Evolutionary conservation across 306 rosid genomes (phyloP), one percentile per base, ranked within the genome.

Genomic region (Quercus parvula): DNA sequence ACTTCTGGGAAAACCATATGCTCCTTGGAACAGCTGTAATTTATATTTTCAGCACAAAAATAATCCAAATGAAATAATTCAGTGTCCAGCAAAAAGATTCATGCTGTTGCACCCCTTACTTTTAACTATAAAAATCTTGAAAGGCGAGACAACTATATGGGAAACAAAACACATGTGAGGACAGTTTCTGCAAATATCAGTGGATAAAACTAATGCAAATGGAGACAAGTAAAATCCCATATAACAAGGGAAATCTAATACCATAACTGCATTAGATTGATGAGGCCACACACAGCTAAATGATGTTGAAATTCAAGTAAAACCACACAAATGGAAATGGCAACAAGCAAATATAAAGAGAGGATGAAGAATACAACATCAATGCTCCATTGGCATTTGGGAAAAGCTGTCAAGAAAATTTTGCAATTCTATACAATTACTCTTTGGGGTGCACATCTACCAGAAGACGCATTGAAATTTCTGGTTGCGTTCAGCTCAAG

Each of bases 41-140:
- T 72, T 33, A n/a, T 38, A 15, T 61, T 27, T 71, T 27, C 78
- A 72, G 38, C 69, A 59, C 56, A 7, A 70, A 80, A 85, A 80
- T 33, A 35, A 17, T 25, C 31, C 24, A 66, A 49, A 24, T n/a
- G 27, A 18, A 58, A 46, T 6, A 52, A n/a, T 59, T 19, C 44
- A 19, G 41, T 61, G 30, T 82, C 55, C 61, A 71, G 69, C 55
- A 27, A 22, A 70, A 52, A 2, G 70, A 69, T 15, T 30, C 46
- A 44, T 20, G 68, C 62, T 35, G 46, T 41, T 7, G 46, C 46
- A 41, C 11, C 46, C 46, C 46, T 41, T 41, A 7, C 12, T 41
- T 41, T 7, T 2, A 41, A 41, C 46, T 8, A 41, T 41, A 73
- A 18, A 77, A 75, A 54, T 35, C 44, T 76, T 63, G 73, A 33